These are phyloP conservation scores for Canna indica DNA, from an alignment of 176 grass and related monocot species.

Conservation along the genomic window DNA sequence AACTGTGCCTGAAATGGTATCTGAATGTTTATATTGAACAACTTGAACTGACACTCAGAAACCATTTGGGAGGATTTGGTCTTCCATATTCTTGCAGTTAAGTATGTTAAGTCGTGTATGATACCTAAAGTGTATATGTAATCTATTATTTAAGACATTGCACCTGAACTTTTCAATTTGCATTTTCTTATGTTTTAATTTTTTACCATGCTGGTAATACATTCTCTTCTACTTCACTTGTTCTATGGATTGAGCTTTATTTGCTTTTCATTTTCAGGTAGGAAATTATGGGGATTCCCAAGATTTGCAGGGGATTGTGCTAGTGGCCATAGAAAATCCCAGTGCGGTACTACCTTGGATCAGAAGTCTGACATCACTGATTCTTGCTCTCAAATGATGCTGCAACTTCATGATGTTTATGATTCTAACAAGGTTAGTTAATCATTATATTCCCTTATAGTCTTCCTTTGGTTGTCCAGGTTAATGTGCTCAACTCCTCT, in stretches of 20 bases:
- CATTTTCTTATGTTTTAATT: not conserved
- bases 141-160: not conserved
- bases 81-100: not conserved
- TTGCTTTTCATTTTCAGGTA: slow-evolving; percentile 34
- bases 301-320: slow-evolving; percentile 86
- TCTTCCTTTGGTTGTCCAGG: slow-evolving; percentile 1
- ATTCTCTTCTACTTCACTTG: not conserved
- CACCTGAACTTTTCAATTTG: not conserved
- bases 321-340: slow-evolving; percentile 65
- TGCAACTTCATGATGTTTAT: slow-evolving; percentile 53
- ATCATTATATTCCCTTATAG: slow-evolving; percentile 5
- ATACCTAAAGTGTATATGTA: not conserved
- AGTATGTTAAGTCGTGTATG: not conserved
- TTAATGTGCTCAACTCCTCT: slow-evolving; percentile 1
- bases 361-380: slow-evolving; percentile 83
- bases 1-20: not conserved
- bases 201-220: not conserved
- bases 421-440: slow-evolving; percentile 70
- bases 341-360: slow-evolving; percentile 38
- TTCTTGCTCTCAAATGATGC: slow-evolving; percentile 66
- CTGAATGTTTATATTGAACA: not conserved
- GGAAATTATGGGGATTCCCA: slow-evolving; percentile 91
- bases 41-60: not conserved
- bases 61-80: not conserved
- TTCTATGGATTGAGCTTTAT: not conserved